Base-by-base conservation (phyloP, 805 yeast species). In the Candida chilensis region DNA sequence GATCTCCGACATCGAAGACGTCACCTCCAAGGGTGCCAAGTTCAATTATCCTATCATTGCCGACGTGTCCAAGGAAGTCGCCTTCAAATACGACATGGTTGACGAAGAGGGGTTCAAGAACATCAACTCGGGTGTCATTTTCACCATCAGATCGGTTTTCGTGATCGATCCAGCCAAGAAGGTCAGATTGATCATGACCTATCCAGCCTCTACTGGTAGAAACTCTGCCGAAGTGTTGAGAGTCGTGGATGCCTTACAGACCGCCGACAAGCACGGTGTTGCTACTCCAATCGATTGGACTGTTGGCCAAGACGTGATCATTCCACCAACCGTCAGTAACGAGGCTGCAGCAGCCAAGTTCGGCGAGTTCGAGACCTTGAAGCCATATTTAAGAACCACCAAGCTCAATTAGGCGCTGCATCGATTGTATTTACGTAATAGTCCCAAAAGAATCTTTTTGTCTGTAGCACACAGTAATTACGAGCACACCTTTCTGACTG, bases 161-260 rank as follows among this genome's bases (percentile, higher is more conserved):
- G 64, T 87, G 56, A 86, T 87, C 54, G 96, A 87, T 60, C 96
- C 96, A 42, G 53, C 64, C 44, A 88, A 87, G 74, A 87, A 81
- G 62, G 77, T 88, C 51, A 78, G 96, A 64, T 69, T 86, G 51
- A 77, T 80, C 42, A 59, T 88, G 66, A 73, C 90, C 15, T 87
- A 87, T 69, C 96, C 96, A 35, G 92, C 96, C 36, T 80, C 94
- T 27, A 78, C 84, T 37, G 96, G 96, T 54, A 82, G 96, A 71
- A 87, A 88, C 77, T 73, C 95, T 38, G 73, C 83, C 35, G 96
- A 87, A 68, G 90, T 87, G 21, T 68, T 88, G 57, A 81, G 96
- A 64, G 94, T 82, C 34, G 63, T 87, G 40, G 95, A 85, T 54
- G 82, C 95, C 32, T 66, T 87, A 55, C 95, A 86, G 67, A 64